Evolutionary conservation across 192 early-diverging fungal genomes (phyloP), one percentile per base, ranked within the genome.

Genomic region (Gryganskiella cystojenkinii): DNA sequence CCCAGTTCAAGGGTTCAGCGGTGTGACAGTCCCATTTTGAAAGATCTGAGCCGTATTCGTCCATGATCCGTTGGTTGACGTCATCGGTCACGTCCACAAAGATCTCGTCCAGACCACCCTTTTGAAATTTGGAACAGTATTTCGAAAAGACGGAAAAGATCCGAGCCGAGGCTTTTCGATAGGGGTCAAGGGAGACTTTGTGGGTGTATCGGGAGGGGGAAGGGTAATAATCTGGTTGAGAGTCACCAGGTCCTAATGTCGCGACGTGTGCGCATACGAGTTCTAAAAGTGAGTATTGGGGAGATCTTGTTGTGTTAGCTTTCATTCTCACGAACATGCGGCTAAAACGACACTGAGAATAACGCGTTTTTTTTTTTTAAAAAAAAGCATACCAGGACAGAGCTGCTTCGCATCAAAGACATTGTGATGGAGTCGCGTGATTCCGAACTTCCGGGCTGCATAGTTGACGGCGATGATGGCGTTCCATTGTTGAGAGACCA

Each of bases 401-500:
- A 78, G 53, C 44, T 82, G 59, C 59, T 57, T 79, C 1, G 89
- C 89, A 55, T 92, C 88, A 24, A 80, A 81, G 0, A 84, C 61
- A 24, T 76, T 75, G 56, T 65, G 58, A 33, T 90, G 85, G 1
- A 78, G 56, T 79, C 93, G 84, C 43, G 89, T 89, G 57, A 99
- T 89, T 4, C 97, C 96, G 24, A 67, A 70, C 34, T 86, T 87
- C 17, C 93, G 85, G 2, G 97, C 97, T 11, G 94, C 80, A 78
- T 99, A 99, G 80, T 94, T 95, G 47, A 95, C 91, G 3, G 94
- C 95, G 56, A 95, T 88, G 24, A 97, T 80, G 7, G 86, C 88
- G 27, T 91, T 82, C 97, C 97, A 99, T 80, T 99, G 97, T 76
- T 94, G 95, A 14, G 96, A 94, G 15, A 88, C 91, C 11, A 95